phyloP scores from a whole-genome alignment of 2,329 filamentous ascomycete species.

The Phialemoniopsis sp. region DNA sequence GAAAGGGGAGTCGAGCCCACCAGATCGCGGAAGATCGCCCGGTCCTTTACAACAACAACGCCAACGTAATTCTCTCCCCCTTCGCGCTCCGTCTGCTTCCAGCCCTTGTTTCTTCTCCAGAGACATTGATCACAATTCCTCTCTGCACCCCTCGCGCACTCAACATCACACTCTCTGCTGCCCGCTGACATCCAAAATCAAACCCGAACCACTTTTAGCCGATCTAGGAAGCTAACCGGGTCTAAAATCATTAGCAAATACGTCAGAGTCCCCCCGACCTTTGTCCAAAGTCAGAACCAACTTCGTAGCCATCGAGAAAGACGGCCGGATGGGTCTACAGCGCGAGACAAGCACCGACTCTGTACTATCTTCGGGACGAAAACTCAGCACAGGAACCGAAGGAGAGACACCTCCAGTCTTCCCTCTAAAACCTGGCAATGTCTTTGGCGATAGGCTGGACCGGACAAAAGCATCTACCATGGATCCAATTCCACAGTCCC shows the following conservation, averaged over 20 bases:
- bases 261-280: conserved; percentile 51
- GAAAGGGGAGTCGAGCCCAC: conserved; percentile 60
- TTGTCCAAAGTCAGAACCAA: conserved; percentile 72
- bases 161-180: conserved; percentile 16
- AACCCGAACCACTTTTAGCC: background rate
- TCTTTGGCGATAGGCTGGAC: conserved; percentile 22
- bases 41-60: conserved; percentile 37
- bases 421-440: conserved; percentile 28
- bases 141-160: conserved; percentile 12
- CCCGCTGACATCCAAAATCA: background rate
- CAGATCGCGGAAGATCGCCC: conserved; percentile 67
- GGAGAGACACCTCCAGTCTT: conserved; percentile 30
- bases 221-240: conserved; percentile 14
- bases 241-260: conserved; percentile 19
- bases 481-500: conserved; percentile 38
- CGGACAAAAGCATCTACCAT: conserved; percentile 25
- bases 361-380: conserved; percentile 26
- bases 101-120: conserved; percentile 1
- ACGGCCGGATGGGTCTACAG: conserved; percentile 51
- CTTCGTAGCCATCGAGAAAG: conserved; percentile 70
- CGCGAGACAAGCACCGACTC: conserved; percentile 39
- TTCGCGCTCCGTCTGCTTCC: conserved; percentile 2
- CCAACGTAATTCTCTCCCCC: conserved; percentile 31
- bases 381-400: conserved; percentile 31
- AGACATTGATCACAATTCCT: conserved; percentile 9